Evolutionary conservation across 1,284 basidiomycete genomes (phyloP).

Genomic region (Somion occarium): DNA sequence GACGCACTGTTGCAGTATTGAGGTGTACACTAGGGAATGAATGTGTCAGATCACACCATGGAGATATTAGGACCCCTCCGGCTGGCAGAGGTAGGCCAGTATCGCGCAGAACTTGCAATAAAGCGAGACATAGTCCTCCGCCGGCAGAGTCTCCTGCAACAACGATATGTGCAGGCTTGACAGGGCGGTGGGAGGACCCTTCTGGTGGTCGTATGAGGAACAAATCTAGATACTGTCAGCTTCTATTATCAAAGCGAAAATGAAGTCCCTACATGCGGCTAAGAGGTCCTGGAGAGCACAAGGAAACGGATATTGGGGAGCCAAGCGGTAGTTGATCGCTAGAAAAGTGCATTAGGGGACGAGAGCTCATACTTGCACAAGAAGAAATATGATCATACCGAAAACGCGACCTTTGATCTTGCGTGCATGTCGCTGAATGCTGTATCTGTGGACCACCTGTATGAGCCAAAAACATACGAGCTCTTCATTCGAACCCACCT

Average conservation of each 20-base stretch:
- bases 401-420: constrained; percentile 90
- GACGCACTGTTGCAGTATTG: constrained; percentile 77
- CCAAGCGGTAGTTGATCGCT: constrained; percentile 88
- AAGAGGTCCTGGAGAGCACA: constrained; percentile 88
- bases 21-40: constrained; percentile 86
- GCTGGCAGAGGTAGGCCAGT: constrained; percentile 78
- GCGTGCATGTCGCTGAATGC: constrained; percentile 82
- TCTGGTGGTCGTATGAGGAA: constrained; percentile 68
- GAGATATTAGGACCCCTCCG: constrained; percentile 81
- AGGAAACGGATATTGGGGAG: constrained; percentile 96
- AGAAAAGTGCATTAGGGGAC: constrained; percentile 10
- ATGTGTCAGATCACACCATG: constrained; percentile 94
- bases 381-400: constrained; percentile 37
- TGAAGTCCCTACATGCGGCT: constrained; percentile 63
- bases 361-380: background rate
- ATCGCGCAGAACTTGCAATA: constrained; percentile 93
- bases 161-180: constrained; percentile 82
- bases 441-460: constrained; percentile 45
- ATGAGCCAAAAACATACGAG: constrained; percentile 3
- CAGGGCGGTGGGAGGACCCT: constrained; percentile 66
- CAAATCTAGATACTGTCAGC: constrained; percentile 46
- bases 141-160: constrained; percentile 94
- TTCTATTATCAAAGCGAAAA: constrained; percentile 3
- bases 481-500: constrained; percentile 38
- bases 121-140: constrained; percentile 80